Conservation (phyloP, 192 early-diverging fungal genomes). For the Coemansia sp. region DNA sequence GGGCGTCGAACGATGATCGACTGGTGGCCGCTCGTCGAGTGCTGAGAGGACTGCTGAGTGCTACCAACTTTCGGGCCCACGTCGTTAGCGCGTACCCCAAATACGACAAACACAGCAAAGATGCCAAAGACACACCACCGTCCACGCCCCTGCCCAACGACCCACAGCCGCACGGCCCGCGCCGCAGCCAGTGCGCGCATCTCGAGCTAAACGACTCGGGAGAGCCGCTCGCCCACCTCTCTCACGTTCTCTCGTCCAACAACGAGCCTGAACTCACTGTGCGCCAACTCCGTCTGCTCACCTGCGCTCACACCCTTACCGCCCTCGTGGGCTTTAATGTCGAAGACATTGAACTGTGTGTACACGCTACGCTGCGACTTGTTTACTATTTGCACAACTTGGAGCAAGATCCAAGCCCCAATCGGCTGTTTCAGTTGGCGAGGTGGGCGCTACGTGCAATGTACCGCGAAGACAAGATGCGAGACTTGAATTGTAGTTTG, state of each 20-base stretch:
- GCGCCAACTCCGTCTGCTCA: constrained; percentile 27
- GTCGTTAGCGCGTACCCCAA: constrained; percentile 42
- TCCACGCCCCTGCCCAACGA: constrained; percentile 20
- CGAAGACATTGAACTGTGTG: constrained; percentile 29
- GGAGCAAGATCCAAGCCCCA: not conserved
- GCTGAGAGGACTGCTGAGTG: constrained; percentile 30
- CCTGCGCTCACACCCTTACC: constrained; percentile 12
- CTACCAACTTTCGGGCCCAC: constrained; percentile 36
- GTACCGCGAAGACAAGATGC: constrained; percentile 40
- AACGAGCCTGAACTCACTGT: constrained; percentile 17
- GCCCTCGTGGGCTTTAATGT: constrained; percentile 18
- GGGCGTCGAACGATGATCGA: constrained; percentile 6
- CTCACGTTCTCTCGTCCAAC: constrained; percentile 9
- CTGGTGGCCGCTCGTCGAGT: constrained; percentile 20
- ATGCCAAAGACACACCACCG: constrained; percentile 23
- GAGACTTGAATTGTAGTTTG: not conserved
- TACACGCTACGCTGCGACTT: constrained; percentile 36
- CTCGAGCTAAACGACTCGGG: constrained; percentile 14
- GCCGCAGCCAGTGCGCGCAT: constrained; percentile 33
- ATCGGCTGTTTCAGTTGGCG: constrained; percentile 14
- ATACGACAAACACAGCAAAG: constrained; percentile 11
- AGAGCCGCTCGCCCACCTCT: constrained; percentile 20
- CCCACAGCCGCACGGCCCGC: not conserved
- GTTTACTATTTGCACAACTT: constrained; percentile 34
- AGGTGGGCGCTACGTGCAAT: constrained; percentile 39